Evolutionary conservation across 495 filamentous ascomycete genomes (phyloP).

Genomic region (Penicillium soppii): DNA sequence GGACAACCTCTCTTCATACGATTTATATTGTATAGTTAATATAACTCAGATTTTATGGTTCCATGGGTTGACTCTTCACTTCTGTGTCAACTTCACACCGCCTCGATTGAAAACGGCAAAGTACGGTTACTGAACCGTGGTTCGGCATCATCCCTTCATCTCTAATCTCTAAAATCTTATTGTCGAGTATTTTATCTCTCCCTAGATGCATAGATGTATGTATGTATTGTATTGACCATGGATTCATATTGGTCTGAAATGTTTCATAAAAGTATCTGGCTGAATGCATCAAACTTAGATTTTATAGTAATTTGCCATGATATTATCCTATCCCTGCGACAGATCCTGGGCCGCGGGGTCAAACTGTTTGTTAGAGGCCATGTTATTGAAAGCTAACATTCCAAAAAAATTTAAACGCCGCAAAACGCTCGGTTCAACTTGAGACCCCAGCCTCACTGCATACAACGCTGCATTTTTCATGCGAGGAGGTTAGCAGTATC

Average conservation of each 20-base stretch:
- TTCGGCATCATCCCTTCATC: conserved; percentile 22
- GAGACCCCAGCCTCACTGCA: conserved; percentile 18
- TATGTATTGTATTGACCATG: background rate
- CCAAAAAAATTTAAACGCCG: conserved; percentile 12
- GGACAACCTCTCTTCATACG: too few species aligned
- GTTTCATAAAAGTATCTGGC: too few species aligned
- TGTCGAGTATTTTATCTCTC: conserved; percentile 4
- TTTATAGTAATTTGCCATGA: background rate
- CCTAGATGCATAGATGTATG: background rate
- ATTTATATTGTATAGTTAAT: background rate
- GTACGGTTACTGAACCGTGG: conserved; percentile 18
- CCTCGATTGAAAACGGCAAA: background rate
- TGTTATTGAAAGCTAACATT: conserved; percentile 9
- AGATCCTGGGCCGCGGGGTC: conserved; percentile 18
- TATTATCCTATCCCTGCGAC: conserved; percentile 7
- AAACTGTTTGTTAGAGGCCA: background rate
- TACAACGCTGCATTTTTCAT: conserved; percentile 14
- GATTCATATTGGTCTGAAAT: background rate
- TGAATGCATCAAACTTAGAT: background rate
- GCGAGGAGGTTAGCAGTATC: conserved; percentile 25
- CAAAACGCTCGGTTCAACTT: conserved; percentile 24
- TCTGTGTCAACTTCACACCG: conserved; percentile 8
- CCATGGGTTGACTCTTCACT: conserved; percentile 10
- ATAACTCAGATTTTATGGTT: background rate
- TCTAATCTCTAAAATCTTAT: too few species aligned